A percentile compares a stretch with the other conserved stretches of the same genome.
Evolutionary conservation across 2,329 filamentous ascomycete species (phyloP).

Genomic region (Acephala macrosclerotiorum): DNA sequence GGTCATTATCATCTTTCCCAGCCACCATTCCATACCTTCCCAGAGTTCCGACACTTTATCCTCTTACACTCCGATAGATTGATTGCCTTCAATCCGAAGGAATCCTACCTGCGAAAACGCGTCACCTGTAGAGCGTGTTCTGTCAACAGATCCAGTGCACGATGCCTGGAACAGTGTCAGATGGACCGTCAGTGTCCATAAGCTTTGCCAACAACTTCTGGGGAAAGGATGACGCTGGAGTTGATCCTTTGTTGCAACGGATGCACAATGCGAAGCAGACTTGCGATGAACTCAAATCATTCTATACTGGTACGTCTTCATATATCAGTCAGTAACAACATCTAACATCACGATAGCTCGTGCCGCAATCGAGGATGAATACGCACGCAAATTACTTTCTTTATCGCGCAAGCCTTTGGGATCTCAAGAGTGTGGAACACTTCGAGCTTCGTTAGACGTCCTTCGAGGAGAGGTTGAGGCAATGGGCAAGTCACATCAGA

Average conservation of each 20-base stretch:
- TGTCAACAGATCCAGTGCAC: conserved; percentile 28
- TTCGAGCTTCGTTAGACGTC: conserved; percentile 85
- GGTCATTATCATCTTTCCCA: conserved; percentile 7
- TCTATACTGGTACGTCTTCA: conserved; percentile 75
- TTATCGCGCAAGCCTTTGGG: conserved; percentile 89
- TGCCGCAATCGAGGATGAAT: conserved; percentile 95
- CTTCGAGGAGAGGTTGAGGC: conserved; percentile 88
- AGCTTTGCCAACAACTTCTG: conserved; percentile 96
- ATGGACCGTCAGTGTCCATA: conserved; percentile 46
- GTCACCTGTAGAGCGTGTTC: conserved; percentile 9
- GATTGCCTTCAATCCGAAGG: conserved; percentile 2
- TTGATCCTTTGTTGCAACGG: conserved; percentile 87
- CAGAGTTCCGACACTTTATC: conserved; percentile 16
- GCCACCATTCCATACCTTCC: neutral
- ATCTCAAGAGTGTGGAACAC: conserved; percentile 83
- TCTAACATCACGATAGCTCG: conserved; percentile 63
- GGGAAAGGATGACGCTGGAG: conserved; percentile 98
- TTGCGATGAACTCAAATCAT: conserved; percentile 89
- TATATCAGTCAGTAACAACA: conserved; percentile 7
- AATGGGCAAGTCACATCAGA: conserved; percentile 93
- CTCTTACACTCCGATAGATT: conserved; percentile 6
- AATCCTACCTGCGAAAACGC: conserved; percentile 5
- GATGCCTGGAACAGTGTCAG: conserved; percentile 44
- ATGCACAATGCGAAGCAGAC: conserved; percentile 96
- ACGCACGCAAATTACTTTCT: conserved; percentile 85